Evolutionary conservation across 805 yeast genomes (phyloP), one percentile per base, ranked within the genome.

Genomic region (Saturnispora besseyi): DNA sequence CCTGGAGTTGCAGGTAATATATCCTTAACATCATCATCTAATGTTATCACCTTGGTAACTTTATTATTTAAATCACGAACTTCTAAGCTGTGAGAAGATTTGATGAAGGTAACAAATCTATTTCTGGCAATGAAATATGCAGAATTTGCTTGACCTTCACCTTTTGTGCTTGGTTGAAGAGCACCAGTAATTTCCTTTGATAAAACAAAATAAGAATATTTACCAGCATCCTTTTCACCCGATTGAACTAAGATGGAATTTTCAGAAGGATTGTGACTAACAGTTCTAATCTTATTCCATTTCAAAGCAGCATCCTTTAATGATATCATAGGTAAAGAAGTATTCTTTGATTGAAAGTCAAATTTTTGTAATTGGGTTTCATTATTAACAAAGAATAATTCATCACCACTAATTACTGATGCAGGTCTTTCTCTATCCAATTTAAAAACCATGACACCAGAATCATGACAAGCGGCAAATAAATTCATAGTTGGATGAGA

Each of bases 391-490:
- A 77, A 91, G 54, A 77, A 78, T 59, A 93, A 67, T 59, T 77
- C 81, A 32, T 79, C 61, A 5, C 86, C 67, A 59, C 79, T 78
- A 5, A 46, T 30, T 33, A 50, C 46, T 12, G 53, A 49, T n/a
- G 96, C 95, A 12, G 99, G 98, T 67, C 99, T 82, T 74, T 93
- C 99, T 65, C 98, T 85, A 66, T 88, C 96, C 53, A 93, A 76
- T 71, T 93, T 93, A 78, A 93, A 95, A 45, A 93, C 96, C 95
- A 90, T 90, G 30, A 89, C 95, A 66, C 99, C 99, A 13, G 89
- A 77, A 68, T 95, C 99, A 69, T 91, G 98, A 60, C 96, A 91
- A 30, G 96, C 84, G 50, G 96, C 99, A 71, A 93, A 89, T 62
- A 93, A 75, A 67, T 93, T 93, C 67, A 91, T 84, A 43, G 75